Evolutionary conservation across 2,329 filamentous ascomycete species (phyloP).

Genomic region (Fusarium sp.): DNA sequence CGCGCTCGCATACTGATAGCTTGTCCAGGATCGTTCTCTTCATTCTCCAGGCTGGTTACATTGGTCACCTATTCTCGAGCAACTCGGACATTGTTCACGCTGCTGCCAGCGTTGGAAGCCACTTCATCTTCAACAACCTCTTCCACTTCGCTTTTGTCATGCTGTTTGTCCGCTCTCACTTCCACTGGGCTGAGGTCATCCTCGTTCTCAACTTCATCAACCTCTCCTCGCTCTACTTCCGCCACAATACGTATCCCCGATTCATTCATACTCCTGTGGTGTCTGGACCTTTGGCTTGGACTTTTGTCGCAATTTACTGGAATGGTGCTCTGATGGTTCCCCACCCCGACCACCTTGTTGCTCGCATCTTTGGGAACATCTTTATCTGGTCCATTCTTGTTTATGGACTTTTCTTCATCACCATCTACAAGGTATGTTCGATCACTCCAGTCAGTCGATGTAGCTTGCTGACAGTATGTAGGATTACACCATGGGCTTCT

Average conservation of each 20-base stretch:
- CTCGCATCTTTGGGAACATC: conserved; percentile 85
- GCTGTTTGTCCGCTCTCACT: conserved; percentile 81
- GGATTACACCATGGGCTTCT: conserved; percentile 83
- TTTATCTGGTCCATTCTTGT: conserved; percentile 86
- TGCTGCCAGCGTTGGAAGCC: conserved; percentile 80
- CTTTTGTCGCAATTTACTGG: conserved; percentile 88
- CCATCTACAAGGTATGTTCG: conserved; percentile 71
- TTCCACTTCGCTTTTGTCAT: conserved; percentile 84
- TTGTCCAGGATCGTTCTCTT: conserved; percentile 73
- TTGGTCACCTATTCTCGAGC: conserved; percentile 78
- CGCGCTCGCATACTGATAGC: not conserved
- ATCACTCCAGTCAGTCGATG: not conserved
- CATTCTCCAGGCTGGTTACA: conserved; percentile 78
- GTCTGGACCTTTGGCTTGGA: conserved; percentile 83
- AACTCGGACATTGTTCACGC: conserved; percentile 70
- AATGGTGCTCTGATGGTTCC: conserved; percentile 84
- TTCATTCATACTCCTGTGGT: conserved; percentile 82
- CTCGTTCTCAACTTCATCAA: conserved; percentile 86
- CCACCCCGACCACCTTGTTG: conserved; percentile 71
- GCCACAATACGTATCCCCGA: conserved; percentile 75
- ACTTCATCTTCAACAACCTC: conserved; percentile 89
- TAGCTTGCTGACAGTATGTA: conserved; percentile 37
- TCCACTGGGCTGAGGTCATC: conserved; percentile 79
- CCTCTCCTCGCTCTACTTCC: conserved; percentile 81
- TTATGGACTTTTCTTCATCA: conserved; percentile 81